Evolutionary conservation across 768 basidiomycete genomes (phyloP).

Genomic region (Boletus reticulatus): DNA sequence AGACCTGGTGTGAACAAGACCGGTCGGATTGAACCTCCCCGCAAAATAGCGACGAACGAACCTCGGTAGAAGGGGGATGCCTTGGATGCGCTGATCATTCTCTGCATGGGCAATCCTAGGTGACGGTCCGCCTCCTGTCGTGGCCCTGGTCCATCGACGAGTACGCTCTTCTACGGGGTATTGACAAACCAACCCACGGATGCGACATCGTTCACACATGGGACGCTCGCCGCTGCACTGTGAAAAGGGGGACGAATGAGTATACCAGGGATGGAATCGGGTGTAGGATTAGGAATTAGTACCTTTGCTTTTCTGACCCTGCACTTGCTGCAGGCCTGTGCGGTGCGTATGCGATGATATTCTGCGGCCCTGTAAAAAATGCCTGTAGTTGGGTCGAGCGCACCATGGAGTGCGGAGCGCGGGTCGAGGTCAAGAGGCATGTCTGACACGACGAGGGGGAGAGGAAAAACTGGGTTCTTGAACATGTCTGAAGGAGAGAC

Average conservation of each 20-base stretch:
- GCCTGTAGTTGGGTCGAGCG: no score
- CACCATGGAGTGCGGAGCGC: constrained; percentile 48
- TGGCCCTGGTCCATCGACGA: no score
- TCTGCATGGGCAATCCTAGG: no score
- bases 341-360: constrained; percentile 63
- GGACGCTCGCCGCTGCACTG: constrained; percentile 76
- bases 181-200: constrained; percentile 57
- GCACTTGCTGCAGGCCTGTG: constrained; percentile 77
- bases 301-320: constrained; percentile 75
- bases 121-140: not conserved
- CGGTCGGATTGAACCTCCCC: no score
- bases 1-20: not conserved
- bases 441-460: constrained; percentile 1
- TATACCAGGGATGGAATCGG: not conserved
- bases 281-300: not conserved
- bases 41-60: no score
- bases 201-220: constrained; percentile 61
- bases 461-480: not conserved
- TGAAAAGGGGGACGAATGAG: not conserved
- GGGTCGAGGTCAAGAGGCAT: constrained; percentile 11
- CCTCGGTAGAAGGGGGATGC: not conserved
- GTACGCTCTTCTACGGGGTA: constrained; percentile 59
- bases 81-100: not conserved
- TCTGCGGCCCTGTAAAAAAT: constrained; percentile 66
- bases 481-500: not conserved